Evolutionary conservation across 2,329 filamentous ascomycete species (phyloP).

Genomic region (Epichloe bromicola): DNA sequence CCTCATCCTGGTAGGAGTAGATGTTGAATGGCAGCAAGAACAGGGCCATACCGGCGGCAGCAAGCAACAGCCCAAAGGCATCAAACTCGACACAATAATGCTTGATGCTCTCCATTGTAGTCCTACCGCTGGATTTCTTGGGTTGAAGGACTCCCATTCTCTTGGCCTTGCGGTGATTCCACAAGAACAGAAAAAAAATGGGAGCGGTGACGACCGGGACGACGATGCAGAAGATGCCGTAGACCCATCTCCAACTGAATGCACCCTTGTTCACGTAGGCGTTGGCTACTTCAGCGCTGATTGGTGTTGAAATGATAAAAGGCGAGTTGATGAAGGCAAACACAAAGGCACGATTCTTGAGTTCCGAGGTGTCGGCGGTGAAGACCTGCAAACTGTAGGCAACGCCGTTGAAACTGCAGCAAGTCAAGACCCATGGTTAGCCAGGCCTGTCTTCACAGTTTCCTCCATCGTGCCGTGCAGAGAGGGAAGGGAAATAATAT

Average conservation of each 20-base stretch:
- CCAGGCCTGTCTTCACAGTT: too few species aligned
- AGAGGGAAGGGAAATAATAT: too few species aligned
- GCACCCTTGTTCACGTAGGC: slow-evolving; percentile 14
- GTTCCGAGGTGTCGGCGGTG: slow-evolving; percentile 45
- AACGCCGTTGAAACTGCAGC: slow-evolving; percentile 36
- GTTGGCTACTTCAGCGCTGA: slow-evolving; percentile 14
- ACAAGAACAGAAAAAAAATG: slow-evolving; percentile 38
- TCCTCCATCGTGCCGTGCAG: too few species aligned
- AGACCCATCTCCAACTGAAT: slow-evolving; percentile 26
- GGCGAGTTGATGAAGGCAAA: slow-evolving; percentile 28
- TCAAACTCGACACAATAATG: slow-evolving; percentile 47
- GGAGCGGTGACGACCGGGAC: slow-evolving; percentile 40
- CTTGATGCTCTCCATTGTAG: slow-evolving; percentile 28
- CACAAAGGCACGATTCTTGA: slow-evolving; percentile 24
- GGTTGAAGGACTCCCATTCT: slow-evolving; percentile 18
- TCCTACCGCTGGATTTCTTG: not conserved
- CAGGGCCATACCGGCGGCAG: slow-evolving; percentile 37
- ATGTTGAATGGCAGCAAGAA: slow-evolving; percentile 56
- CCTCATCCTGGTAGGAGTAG: slow-evolving; percentile 29
- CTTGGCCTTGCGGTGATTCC: slow-evolving; percentile 43
- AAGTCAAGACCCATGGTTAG: too few species aligned
- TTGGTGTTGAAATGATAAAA: slow-evolving; percentile 31
- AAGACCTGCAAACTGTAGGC: slow-evolving; percentile 51
- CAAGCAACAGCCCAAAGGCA: not conserved
- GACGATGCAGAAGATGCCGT: slow-evolving; percentile 48